Conservation (phyloP, 2,329 filamentous ascomycete species). For the Samsoniella hepiali region DNA sequence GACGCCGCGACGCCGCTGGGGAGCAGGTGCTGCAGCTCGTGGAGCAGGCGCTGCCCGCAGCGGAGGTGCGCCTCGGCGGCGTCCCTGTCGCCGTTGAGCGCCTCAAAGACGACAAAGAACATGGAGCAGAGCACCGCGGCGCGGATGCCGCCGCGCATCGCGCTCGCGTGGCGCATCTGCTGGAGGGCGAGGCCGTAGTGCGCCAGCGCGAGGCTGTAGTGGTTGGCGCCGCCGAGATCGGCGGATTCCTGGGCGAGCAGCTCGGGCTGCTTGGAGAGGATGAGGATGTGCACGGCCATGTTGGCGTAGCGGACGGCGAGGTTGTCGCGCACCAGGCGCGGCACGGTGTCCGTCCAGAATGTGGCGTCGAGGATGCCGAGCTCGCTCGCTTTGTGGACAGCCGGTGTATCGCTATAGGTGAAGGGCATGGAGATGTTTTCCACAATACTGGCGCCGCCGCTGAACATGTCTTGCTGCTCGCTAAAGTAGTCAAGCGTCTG, state of each 20-base stretch:
- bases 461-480: background rate
- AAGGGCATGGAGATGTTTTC: background rate
- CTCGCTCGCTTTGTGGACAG: background rate
- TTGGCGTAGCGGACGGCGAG: conserved; percentile 36
- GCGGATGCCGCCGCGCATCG: conserved; percentile 22
- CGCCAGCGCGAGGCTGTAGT: conserved; percentile 32
- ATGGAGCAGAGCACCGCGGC: conserved; percentile 35
- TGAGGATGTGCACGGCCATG: conserved; percentile 35
- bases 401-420: no score
- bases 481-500: background rate
- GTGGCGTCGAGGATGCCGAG: conserved; percentile 30
- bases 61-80: conserved; percentile 36
- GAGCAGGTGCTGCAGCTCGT: conserved; percentile 29
- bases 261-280: conserved; percentile 27
- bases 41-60: conserved; percentile 36
- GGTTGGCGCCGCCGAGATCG: conserved; percentile 19
- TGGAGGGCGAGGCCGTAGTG: conserved; percentile 34
- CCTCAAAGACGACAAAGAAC: conserved; percentile 38
- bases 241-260: conserved; percentile 14
- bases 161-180: conserved; percentile 26
- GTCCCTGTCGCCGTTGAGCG: conserved; percentile 34
- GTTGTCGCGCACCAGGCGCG: conserved; percentile 32
- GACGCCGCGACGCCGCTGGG: background rate
- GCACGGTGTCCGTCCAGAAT: conserved; percentile 37
- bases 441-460: background rate